Evolutionary conservation across 75 land plant genomes (phyloP), one percentile per base, ranked within the genome.

Genomic region (Pseudotsuga menziesii): DNA sequence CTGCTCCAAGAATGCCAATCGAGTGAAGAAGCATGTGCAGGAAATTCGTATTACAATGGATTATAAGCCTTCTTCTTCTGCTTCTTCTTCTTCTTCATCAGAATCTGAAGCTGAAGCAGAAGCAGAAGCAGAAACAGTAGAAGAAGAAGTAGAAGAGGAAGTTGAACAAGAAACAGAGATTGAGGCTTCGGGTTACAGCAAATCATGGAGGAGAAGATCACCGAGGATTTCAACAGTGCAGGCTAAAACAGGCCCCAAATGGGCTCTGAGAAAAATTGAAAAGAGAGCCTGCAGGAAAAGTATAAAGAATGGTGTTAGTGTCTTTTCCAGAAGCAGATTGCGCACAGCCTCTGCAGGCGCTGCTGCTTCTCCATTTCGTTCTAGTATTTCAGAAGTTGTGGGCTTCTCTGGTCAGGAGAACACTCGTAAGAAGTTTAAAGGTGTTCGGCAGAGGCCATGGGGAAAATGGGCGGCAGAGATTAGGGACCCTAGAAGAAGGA

Each of bases 381-480:
- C 48, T 44, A 8, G 48, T 44, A 5, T 5, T 5, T 8, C 12
- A 11, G 54, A 48, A 48, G 12, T 11, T 48, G 12, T 48, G 54
- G 54, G 54, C 54, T 48, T 48, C 54, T 9, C 54, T 2, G 54
- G 12, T 1, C 54, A 9, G 9, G 54, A 48, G 54, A 48, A 2
- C 54, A 48, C 12, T 48, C 12, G 54, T 20, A 39, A 67, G 44
- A 67, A 76, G 67, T 76, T 32, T n/a, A 76, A 32, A 36, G 77
- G 77, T 2, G 77, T 76, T 12, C 35, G 61, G 3, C 77, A 39
- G 74, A 29, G 66, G 27, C 77, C 77, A 1, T 59, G 66, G 72
- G 77, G 77, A 0, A 56, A 64, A 32, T 76, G 44, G 48, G 77
- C 72, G 0, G 77, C 77, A 11, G 72, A 76, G 77, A 76, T 76